Base-by-base conservation (phyloP, 495 filamentous ascomycete species). In the Xanthoparmelia taractica region DNA sequence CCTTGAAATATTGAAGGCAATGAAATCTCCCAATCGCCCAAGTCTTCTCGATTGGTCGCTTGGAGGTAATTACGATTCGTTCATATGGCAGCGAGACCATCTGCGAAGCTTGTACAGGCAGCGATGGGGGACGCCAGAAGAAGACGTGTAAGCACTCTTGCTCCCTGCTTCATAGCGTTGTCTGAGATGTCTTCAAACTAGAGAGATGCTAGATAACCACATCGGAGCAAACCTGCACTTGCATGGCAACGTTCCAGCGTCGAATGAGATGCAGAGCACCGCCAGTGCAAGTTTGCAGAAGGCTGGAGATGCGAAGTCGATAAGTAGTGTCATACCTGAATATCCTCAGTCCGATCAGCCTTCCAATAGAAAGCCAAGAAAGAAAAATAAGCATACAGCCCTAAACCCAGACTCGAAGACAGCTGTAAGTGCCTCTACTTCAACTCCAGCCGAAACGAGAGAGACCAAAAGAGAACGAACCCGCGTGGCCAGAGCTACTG, bases 41-140 rank as follows among this genome's bases (percentile, higher is more conserved):
- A 87, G 86, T 66, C 78, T 96, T 36, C 76, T 96, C 23, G 80
- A 76, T 4, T 76, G 80, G 20, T 78, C 92, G 43, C 75, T 93
- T 59, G 87, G 76, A 0, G 91, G 87, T 10, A 84, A 91, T 67
- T 96, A 92, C 69, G 79, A 80, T 2, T 80, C 79, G 36, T 91
- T 92, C 63, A 72, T 77, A 10, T 70, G 76, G n/a, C 87, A 92
- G 66, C 80, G 91, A 33, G 70, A 76, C 13, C 80, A 74, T 40
- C 67, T 87, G 37, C 73, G 73, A 25, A 61, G 73, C 34, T 70
- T 85, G 8, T 85, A 82, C 45, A 71, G 63, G 0, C 65, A 75
- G 8, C 65, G 37, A 66, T 67, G 57, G 55, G 56, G 55, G 31
- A 15, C 38, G 11, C 43, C 47, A 57, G 58, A 52, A 8, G 11